Percentiles rank a stretch among this genome's conserved stretches.
Conservation (phyloP, 768 basidiomycete genomes). For the Leccinum pellstonianum region DNA sequence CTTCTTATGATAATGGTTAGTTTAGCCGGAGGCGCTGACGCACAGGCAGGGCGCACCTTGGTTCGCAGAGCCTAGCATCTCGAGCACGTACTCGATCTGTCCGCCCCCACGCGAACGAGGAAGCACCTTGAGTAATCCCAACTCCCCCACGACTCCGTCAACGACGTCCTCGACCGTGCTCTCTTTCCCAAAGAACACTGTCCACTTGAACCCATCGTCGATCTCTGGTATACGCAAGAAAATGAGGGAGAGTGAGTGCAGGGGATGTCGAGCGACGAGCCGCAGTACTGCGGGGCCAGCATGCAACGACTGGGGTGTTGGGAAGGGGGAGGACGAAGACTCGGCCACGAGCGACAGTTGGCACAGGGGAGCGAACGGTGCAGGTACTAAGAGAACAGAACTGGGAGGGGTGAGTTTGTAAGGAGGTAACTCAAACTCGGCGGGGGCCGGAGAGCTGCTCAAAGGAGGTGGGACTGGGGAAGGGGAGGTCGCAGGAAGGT, state of each 20-base stretch:
- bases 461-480: conserved; percentile 23
- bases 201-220: conserved; percentile 68
- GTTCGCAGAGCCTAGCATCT: conserved; percentile 51
- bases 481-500: conserved; percentile 6
- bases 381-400: not conserved
- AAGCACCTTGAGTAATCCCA: conserved; percentile 66
- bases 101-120: conserved; percentile 65
- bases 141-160: conserved; percentile 51
- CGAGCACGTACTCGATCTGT: conserved; percentile 68
- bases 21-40: not conserved
- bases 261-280: no score
- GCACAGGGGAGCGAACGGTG: not conserved
- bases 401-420: conserved; percentile 2
- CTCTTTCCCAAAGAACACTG: conserved; percentile 58
- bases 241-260: conserved; percentile 40
- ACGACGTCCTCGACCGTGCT: conserved; percentile 58
- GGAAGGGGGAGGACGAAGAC: conserved; percentile 41
- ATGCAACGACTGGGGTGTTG: conserved; percentile 66
- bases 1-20: conserved; percentile 6
- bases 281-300: conserved; percentile 36
- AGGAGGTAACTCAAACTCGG: conserved; percentile 4
- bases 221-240: conserved; percentile 77
- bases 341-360: conserved; percentile 5
- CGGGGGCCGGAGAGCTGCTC: conserved; percentile 28
- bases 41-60: conserved; percentile 42